Base-by-base conservation (phyloP, 2,329 filamentous ascomycete species). In the Ceratocystis lukuohia region DNA sequence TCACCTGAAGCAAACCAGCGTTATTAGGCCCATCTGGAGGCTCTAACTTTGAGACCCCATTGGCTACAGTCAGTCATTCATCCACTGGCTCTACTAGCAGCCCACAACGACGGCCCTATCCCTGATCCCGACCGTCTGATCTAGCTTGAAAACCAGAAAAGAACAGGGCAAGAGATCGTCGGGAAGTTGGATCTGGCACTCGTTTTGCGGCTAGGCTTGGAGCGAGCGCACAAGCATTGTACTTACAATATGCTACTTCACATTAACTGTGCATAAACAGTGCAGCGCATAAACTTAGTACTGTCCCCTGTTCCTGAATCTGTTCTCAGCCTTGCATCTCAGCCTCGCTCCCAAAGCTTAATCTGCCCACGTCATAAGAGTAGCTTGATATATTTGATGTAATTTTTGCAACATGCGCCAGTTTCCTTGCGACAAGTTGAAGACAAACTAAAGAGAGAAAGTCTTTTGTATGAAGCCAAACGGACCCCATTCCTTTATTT, bases 331-430 rank as follows among this genome's bases (percentile, higher is more conserved):
- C 61, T 63, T 63, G 61, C 45, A 50, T 63, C 44, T 67, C 61
- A 67, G 65, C 65, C 65, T 67, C 62, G 61, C 46, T 30, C 30
- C 28, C 53, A 64, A 64, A 67, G 30, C 56, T 67, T 53, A 33
- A 63, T 46, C 15, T 50, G 17, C 61, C 8, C 25, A 66, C 59
- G 59, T 50, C 62, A 63, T 56, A 37, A 12, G 5, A 6, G n/a
- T 66, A n/a, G 62, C 46, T 53, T 66, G 17, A 22, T 12, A 46
- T 15, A 6, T 61, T 17, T 8, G 25, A 1, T 17, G 28, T 22
- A 50, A 20, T 48, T 20, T 48, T 48, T 17, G 45, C 20, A n/a
- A 10, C 45, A 25, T 53, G 48, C 48, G 22, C 48, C 20, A 28
- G 25, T 15, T 25, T 25, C 10, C 20, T 41, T 25, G 48, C 48